Evolutionary conservation across 1,284 basidiomycete genomes (phyloP).

Genomic region (Malassezia psittaci): DNA sequence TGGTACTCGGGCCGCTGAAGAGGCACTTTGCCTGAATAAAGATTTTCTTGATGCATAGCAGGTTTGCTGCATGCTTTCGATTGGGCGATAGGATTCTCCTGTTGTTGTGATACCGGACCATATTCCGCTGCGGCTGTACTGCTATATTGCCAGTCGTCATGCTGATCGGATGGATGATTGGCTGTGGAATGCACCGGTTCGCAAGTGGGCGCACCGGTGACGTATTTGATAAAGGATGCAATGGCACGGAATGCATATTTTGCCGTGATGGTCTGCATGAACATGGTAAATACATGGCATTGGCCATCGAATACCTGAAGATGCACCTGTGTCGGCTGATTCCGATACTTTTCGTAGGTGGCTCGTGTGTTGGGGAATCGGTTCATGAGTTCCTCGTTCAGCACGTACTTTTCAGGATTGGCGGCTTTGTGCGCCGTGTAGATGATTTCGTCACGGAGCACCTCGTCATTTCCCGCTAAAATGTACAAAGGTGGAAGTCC

Average conservation of each 20-base stretch:
- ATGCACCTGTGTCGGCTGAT: slow-evolving; percentile 73
- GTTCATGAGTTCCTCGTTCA: slow-evolving; percentile 56
- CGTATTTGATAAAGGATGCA: slow-evolving; percentile 46
- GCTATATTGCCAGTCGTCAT: not conserved
- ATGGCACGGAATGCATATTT: slow-evolving; percentile 49
- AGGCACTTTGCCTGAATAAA: slow-evolving; percentile 40
- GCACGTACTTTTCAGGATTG: slow-evolving; percentile 63
- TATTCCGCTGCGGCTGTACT: not conserved
- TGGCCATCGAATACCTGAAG: slow-evolving; percentile 57
- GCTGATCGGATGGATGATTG: not conserved
- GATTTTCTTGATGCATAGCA: slow-evolving; percentile 21
- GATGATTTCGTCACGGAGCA: slow-evolving; percentile 76
- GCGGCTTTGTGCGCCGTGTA: slow-evolving; percentile 80
- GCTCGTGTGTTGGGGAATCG: slow-evolving; percentile 48
- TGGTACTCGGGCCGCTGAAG: slow-evolving; percentile 33
- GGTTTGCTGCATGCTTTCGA: slow-evolving; percentile 8
- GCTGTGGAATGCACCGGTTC: not conserved
- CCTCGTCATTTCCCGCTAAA: slow-evolving; percentile 75
- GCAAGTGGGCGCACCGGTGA: slow-evolving; percentile 35
- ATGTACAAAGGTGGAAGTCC: slow-evolving; percentile 79
- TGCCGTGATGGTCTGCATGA: slow-evolving; percentile 49
- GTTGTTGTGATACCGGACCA: not conserved
- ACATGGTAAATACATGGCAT: slow-evolving; percentile 52
- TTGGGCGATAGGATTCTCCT: too few species aligned
- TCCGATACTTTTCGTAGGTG: slow-evolving; percentile 46